Base-by-base conservation (phyloP, 768 basidiomycete species). In the Bullera alba region DNA sequence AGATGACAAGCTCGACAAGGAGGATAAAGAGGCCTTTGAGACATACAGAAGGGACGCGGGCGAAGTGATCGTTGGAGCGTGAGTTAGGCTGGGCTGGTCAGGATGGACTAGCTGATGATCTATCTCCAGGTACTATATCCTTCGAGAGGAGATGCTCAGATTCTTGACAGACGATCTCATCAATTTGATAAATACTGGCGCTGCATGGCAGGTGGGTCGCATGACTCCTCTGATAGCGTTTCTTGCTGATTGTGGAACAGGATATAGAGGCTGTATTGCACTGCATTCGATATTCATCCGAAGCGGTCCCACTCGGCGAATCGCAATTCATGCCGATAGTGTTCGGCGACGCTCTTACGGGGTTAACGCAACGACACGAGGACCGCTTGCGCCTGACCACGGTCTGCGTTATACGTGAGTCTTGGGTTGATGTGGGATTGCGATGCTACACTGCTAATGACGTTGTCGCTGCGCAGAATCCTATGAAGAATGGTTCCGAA, bases 201-300 rank as follows among this genome's bases (percentile, higher is more conserved):
- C 45, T 43, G 44, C 76, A 28, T 91, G 87, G 87, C 85, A 90
- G 80, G 90, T 86, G 46, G 44, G 62, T 51, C 26, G 8, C 37
- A 14, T 21, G 19, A 34, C 32, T 14, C 23, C 42, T 26, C 6
- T 43, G 23, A 10, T 14, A 41, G 38, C 19, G 26, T 28, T 2
- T n/a, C 35, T 22, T 16, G 23, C 38, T 51, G 43, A 45, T 39
- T 54, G 8, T 42, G 7, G 44, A 0, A 56, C 45, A 93, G 87
- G 83, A 87, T 52, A 79, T 90, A 32, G 92, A 96, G 72, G 86
- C 86, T 2, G 83, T 83, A 0, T 70, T 96, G 5, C 87, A 92
- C 64, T 91, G 87, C 63, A 77, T 93, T 32, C 83, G 83, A 75
- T 84, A 84, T 5, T 78, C 90, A 7, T 87, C 92, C 61, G 92